Percentiles rank a stretch among this genome's conserved stretches.
These are phyloP conservation scores for Scolecobasidium constrictum DNA, from an alignment of 2,329 filamentous ascomycete genomes.

Conservation along the genomic window DNA sequence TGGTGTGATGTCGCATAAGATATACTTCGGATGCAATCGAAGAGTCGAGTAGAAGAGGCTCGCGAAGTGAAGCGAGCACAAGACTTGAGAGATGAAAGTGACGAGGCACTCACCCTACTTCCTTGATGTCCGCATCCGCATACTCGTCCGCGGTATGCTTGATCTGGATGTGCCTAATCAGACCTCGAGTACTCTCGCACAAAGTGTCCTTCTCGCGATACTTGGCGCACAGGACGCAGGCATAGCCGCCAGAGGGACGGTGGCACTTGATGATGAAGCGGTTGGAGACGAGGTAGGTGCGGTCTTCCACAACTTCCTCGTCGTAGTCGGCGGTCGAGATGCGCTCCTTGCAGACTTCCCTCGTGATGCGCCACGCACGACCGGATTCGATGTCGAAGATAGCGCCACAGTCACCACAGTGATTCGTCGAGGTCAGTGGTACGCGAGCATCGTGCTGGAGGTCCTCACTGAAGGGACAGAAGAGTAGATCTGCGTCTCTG, in stretches of 20 bases:
- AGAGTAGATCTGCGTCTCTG: slow-evolving; percentile 13
- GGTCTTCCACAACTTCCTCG: slow-evolving; percentile 22
- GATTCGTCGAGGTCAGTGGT: slow-evolving; percentile 21
- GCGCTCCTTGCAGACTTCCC: slow-evolving; percentile 18
- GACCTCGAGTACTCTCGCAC: slow-evolving; percentile 22
- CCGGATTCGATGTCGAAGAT: slow-evolving; percentile 19
- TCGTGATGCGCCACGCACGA: slow-evolving; percentile 28
- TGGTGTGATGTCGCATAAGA: no score
- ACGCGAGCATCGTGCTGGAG: slow-evolving; percentile 21
- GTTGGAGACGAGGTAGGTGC: slow-evolving; percentile 24
- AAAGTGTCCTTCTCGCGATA: slow-evolving; percentile 24
- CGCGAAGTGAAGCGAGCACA: no score
- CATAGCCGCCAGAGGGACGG: slow-evolving; percentile 23
- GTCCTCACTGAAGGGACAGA: slow-evolving; percentile 24
- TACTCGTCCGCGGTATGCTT: slow-evolving; percentile 22
- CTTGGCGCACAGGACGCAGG: slow-evolving; percentile 23
- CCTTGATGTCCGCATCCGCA: slow-evolving; percentile 21
- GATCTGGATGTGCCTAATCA: slow-evolving; percentile 25
- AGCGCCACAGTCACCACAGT: slow-evolving; percentile 21
- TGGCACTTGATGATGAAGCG: slow-evolving; percentile 28
- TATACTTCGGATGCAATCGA: no score
- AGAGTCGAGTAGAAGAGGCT: no score
- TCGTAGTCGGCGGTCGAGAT: slow-evolving; percentile 18
- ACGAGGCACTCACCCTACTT: slow-evolving; percentile 13
- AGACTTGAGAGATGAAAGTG: no score